Conservation (phyloP, 176 grass and related monocot species). For the Saccharum spontaneum region DNA sequence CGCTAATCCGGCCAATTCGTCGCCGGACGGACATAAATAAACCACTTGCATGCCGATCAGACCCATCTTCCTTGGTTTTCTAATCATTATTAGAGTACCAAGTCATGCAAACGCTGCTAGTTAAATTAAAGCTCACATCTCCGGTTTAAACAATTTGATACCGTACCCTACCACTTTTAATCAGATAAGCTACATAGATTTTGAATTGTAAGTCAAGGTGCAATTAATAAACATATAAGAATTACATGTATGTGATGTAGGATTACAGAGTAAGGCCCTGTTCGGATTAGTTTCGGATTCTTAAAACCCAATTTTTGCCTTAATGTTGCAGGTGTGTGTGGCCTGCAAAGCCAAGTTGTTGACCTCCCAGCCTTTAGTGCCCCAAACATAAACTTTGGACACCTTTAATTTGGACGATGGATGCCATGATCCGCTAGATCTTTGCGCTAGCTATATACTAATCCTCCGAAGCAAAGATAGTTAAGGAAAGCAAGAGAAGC, state of each 20-base stretch:
- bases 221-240: not conserved
- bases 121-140: not conserved
- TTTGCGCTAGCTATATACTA: constrained; percentile 34
- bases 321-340: not conserved
- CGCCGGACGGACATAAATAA: constrained; percentile 26
- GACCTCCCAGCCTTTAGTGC: constrained; percentile 43
- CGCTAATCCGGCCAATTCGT: constrained; percentile 30
- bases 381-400: not conserved
- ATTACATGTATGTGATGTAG: not conserved
- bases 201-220: not conserved
- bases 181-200: not conserved
- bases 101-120: not conserved
- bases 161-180: not conserved
- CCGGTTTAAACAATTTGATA: not conserved
- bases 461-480: constrained; percentile 19
- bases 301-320: too few species aligned
- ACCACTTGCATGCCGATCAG: not conserved
- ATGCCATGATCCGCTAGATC: constrained; percentile 36
- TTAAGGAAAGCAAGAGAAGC: constrained; percentile 37
- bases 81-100: not conserved
- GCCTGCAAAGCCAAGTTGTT: constrained; percentile 18
- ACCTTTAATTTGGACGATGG: constrained; percentile 3
- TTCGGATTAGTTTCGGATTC: too few species aligned
- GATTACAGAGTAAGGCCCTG: not conserved
- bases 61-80: not conserved